A percentile compares a stretch with the other conserved stretches of the same genome.
These are phyloP conservation scores for Fragaria vesca DNA, from an alignment of 306 rosid genomes.

Conservation along the genomic window DNA sequence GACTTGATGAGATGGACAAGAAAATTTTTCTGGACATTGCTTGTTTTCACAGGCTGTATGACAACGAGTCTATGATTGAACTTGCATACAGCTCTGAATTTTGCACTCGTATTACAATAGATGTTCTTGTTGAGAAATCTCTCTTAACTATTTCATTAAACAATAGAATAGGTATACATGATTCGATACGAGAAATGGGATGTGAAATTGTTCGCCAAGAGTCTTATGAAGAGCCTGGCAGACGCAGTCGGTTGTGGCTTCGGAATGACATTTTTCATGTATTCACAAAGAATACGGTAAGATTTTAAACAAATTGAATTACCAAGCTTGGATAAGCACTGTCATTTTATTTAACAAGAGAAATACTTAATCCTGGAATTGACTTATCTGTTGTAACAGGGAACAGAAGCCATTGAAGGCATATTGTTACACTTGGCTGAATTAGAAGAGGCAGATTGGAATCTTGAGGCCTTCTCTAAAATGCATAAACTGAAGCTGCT, in stretches of 20 bases:
- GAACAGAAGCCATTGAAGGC: not conserved
- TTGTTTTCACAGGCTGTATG: no score
- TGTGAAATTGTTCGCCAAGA: slow-evolving; percentile 23
- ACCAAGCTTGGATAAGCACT: not conserved
- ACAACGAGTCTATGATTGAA: not conserved
- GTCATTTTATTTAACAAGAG: not conserved
- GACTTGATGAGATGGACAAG: slow-evolving; percentile 13
- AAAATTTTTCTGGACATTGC: slow-evolving; percentile 21
- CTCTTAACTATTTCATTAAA: slow-evolving; percentile 18
- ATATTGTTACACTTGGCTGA: not conserved
- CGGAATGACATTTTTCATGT: slow-evolving; percentile 20
- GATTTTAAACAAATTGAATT: not conserved
- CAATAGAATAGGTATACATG: slow-evolving; percentile 20
- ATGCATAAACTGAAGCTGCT: not conserved
- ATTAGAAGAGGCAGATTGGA: not conserved
- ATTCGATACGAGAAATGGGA: slow-evolving; percentile 37
- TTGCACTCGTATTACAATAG: slow-evolving; percentile 21
- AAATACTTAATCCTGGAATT: not conserved
- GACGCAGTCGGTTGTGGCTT: slow-evolving; percentile 27
- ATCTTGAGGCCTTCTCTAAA: not conserved
- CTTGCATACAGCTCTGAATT: not conserved
- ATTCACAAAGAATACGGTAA: slow-evolving; percentile 24
- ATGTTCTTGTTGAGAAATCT: slow-evolving; percentile 36
- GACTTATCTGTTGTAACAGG: not conserved
- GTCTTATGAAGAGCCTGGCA: not conserved